Evolutionary conservation across 2,329 filamentous ascomycete species (phyloP), one percentile per base, ranked within the genome.

Genomic region (Emmonsiellopsis sp.): DNA sequence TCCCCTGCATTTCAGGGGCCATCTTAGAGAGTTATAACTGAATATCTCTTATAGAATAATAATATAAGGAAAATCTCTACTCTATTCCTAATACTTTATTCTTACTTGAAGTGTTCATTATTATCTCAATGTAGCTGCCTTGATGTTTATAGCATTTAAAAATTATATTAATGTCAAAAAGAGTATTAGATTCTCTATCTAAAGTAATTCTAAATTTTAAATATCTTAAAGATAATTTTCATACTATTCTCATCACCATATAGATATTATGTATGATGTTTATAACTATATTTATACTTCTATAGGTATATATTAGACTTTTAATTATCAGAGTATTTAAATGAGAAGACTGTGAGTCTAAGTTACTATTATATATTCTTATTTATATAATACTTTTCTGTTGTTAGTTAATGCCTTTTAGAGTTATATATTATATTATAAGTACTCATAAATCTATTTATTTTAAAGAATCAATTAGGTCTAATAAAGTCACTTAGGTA

Each of bases 221-320:
- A 34, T 17, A 47, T 5, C 55, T 63, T n/a, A 55, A 65, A 42
- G 49, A n/a, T n/a, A 54, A 53, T 36, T 54, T 63, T 10, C 61
- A 65, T 31, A 56, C 53, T n/a, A 62, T 59, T 59, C 61, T 65
- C 43, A 58, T 53, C 27, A 58, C 50, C 4, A 61, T 58, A 2
- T 63, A 65, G 57, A 55, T 60, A 49, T 17, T 65, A 51, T 65
- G 63, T 37, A 64, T 65, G 9, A 42, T 57, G 10, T 49, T 51
- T 1, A 64, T 64, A 60, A 62, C 59, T 2, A 8, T 61, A 2
- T 65, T 63, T 54, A 63, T 64, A 31, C 51, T 34, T 1, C 32
- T 65, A 7, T 57, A 62, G 7, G 51, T 58, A 32, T 66, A 60
- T 44, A 60, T 62, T 9, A 58, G 61, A 13, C 14, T 56, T 2